Conservation (phyloP, 768 basidiomycete species). For the Xerocomus spinulosus region DNA sequence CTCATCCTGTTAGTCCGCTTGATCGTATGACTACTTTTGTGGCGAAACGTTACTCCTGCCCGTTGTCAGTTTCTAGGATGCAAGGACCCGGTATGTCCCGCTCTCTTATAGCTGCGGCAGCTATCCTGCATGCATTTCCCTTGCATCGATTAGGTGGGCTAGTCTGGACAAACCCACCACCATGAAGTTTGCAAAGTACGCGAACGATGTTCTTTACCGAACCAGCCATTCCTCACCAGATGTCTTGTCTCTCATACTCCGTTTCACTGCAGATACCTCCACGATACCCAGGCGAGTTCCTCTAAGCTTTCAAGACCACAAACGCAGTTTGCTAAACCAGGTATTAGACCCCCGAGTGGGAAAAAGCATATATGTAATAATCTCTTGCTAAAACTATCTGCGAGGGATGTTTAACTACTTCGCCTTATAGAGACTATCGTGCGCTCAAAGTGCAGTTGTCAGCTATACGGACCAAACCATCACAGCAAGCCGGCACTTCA, state of each 20-base stretch:
- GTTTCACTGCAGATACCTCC: slow-evolving; percentile 49
- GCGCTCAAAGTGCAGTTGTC: slow-evolving; percentile 64
- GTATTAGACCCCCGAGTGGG: slow-evolving; percentile 61
- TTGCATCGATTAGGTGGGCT: not conserved
- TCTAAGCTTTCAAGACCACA: not conserved
- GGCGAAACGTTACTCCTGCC: not conserved
- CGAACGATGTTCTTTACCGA: not conserved
- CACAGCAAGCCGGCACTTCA: slow-evolving; percentile 21
- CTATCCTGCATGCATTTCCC: not conserved
- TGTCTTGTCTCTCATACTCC: not conserved
- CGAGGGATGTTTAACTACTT: not conserved
- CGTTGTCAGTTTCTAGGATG: slow-evolving; percentile 6
- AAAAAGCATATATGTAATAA: slow-evolving; percentile 31
- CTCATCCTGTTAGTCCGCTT: not conserved
- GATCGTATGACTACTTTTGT: not conserved
- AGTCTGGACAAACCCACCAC: not conserved
- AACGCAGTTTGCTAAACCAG: not conserved
- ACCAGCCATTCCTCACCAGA: not conserved
- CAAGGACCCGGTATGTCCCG: slow-evolving; percentile 13
- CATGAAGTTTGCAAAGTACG: slow-evolving; percentile 63
- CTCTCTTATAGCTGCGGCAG: not conserved
- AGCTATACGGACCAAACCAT: slow-evolving; percentile 39
- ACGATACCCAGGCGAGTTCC: slow-evolving; percentile 58
- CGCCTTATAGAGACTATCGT: slow-evolving; percentile 56
- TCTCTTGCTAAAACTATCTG: not conserved